A percentile compares a stretch with the other conserved stretches of the same genome.
Evolutionary conservation across 305 asterid genomes (phyloP).

Genomic region (Plantago coronopus): DNA sequence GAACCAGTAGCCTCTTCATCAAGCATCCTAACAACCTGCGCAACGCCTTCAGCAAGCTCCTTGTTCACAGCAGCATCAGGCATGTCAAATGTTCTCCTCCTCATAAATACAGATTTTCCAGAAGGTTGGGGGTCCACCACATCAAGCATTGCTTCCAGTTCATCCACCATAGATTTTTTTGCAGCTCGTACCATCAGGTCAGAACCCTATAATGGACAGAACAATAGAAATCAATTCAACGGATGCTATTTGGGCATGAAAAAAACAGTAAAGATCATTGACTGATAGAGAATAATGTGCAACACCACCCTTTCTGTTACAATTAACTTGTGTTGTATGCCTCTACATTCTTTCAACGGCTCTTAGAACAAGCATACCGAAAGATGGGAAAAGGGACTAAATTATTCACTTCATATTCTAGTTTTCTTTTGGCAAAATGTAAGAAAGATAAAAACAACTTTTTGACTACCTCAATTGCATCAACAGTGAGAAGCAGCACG

Average conservation of each 20-base stretch:
- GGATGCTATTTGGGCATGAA: no score
- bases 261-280: no score
- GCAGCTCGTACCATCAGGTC: conserved; percentile 79
- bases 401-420: background rate
- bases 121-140: conserved; percentile 83
- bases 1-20: conserved; percentile 44
- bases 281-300: no score
- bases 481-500: conserved; percentile 85
- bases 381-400: no score
- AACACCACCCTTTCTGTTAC: no score
- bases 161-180: conserved; percentile 78
- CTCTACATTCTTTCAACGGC: no score
- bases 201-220: conserved; percentile 47
- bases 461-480: conserved; percentile 77
- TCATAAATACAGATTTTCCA: conserved; percentile 37
- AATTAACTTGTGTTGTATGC: no score
- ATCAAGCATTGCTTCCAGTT: conserved; percentile 94
- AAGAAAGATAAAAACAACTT: background rate
- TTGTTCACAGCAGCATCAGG: conserved; percentile 67
- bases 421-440: background rate
- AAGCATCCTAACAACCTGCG: conserved; percentile 81
- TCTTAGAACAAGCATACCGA: no score
- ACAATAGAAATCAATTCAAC: background rate
- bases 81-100: conserved; percentile 91
- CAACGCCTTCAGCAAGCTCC: conserved; percentile 88